These are phyloP conservation scores for Xylaria sp. DNA, from an alignment of 2,329 filamentous ascomycete genomes.

Conservation along the genomic window DNA sequence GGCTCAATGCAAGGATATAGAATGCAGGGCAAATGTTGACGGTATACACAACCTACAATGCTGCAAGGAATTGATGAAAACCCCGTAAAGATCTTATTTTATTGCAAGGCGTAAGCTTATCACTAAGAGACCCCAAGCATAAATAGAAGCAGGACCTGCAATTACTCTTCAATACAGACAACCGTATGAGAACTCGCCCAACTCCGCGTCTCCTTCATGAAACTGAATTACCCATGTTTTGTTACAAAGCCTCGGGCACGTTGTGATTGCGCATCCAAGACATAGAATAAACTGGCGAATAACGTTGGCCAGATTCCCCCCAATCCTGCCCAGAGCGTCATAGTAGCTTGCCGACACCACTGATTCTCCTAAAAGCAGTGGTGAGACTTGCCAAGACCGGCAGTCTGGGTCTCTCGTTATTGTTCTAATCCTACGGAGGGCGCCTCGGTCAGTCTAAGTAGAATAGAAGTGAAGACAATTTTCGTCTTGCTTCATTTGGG, in stretches of 20 bases:
- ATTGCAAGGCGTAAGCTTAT: neutral
- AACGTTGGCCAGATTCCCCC: neutral
- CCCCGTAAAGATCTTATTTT: neutral
- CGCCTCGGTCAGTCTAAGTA: slow-evolving; percentile 46
- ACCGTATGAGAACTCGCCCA: slow-evolving; percentile 27
- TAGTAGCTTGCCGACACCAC: slow-evolving; percentile 36
- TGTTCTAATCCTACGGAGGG: slow-evolving; percentile 49
- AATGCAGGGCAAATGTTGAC: neutral
- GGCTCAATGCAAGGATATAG: slow-evolving; percentile 14
- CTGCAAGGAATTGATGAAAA: neutral
- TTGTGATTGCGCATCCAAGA: slow-evolving; percentile 7
- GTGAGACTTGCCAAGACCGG: slow-evolving; percentile 41
- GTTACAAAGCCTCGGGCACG: slow-evolving; percentile 28
- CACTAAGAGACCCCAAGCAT: neutral
- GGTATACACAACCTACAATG: neutral
- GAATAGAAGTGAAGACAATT: neutral
- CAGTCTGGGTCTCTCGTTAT: slow-evolving; percentile 38
- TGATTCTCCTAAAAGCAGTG: slow-evolving; percentile 44
- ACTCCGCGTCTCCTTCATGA: slow-evolving; percentile 28
- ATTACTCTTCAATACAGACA: slow-evolving; percentile 26
- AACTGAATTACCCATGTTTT: slow-evolving; percentile 19
- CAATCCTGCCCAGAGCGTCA: slow-evolving; percentile 6
- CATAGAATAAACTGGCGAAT: slow-evolving; percentile 12
- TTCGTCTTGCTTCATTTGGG: neutral
- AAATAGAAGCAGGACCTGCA: neutral